phyloP scores from a whole-genome alignment of 2,329 filamentous ascomycete species.

The Emmonsiellopsis sp. region DNA sequence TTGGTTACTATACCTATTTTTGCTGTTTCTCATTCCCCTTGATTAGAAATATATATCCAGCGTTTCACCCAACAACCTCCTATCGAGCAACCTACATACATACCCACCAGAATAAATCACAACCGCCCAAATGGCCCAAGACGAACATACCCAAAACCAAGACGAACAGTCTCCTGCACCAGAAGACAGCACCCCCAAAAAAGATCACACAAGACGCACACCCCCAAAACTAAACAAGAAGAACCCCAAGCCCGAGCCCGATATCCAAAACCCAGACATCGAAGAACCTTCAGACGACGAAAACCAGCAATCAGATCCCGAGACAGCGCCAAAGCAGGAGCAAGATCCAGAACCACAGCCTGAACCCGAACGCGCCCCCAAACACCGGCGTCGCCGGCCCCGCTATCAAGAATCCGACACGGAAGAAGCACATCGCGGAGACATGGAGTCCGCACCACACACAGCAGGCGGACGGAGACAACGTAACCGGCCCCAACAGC shows the following conservation, averaged over 20 bases:
- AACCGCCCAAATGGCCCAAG: conserved; percentile 7
- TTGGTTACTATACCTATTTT: neutral
- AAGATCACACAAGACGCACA: conserved; percentile 10
- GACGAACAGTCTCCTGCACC: conserved; percentile 11
- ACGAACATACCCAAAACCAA: conserved; percentile 16
- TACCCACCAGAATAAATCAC: neutral
- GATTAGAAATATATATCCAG: neutral
- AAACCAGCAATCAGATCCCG: conserved; percentile 16
- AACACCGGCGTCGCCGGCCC: conserved; percentile 30
- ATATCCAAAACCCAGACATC: conserved; percentile 14
- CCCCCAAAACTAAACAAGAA: conserved; percentile 12
- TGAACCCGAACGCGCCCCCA: conserved; percentile 22
- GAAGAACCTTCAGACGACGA: conserved; percentile 12
- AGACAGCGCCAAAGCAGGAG: conserved; percentile 36
- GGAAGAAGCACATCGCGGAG: conserved; percentile 45
- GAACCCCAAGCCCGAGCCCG: conserved; percentile 5
- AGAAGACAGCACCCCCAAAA: conserved; percentile 13
- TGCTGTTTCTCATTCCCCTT: neutral
- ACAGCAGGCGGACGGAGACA: conserved; percentile 45
- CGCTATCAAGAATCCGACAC: conserved; percentile 34
- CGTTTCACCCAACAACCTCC: neutral
- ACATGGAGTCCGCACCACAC: conserved; percentile 40
- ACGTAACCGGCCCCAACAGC: conserved; percentile 42
- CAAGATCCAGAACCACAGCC: conserved; percentile 36
- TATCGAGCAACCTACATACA: neutral